phyloP scores from a whole-genome alignment of 2,329 filamentous ascomycete species.

The Stemphylium lycopersici region DNA sequence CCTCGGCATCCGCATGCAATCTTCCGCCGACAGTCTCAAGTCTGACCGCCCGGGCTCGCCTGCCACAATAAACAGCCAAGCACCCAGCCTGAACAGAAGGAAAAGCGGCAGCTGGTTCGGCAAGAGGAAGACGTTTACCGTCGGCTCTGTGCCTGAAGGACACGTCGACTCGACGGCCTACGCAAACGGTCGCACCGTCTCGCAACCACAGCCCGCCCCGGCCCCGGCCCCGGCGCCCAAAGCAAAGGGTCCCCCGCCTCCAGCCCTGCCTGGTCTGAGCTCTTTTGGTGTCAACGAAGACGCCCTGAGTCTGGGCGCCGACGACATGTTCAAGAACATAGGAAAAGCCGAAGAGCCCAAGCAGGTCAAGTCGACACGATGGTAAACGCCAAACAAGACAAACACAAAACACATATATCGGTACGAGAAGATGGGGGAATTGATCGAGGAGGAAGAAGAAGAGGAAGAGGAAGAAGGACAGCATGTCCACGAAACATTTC shows the following conservation, averaged over 20 bases:
- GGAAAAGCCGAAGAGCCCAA: constrained; percentile 7
- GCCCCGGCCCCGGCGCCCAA: constrained; percentile 11
- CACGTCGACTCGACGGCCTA: constrained; percentile 31
- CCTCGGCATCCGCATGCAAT: constrained; percentile 46
- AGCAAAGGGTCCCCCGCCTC: constrained; percentile 48
- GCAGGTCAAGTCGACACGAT: constrained; percentile 27
- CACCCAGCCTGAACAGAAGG: constrained; percentile 40
- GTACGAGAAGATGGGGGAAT: neutral
- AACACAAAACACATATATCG: neutral
- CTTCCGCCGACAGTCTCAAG: constrained; percentile 45
- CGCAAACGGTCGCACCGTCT: constrained; percentile 29
- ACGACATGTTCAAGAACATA: constrained; percentile 52
- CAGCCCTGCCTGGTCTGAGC: constrained; percentile 48
- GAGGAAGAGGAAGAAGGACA: constrained; percentile 4
- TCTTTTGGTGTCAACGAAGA: constrained; percentile 46
- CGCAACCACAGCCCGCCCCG: constrained; percentile 19
- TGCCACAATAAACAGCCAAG: constrained; percentile 41
- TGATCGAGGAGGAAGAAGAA: neutral
- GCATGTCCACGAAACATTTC: constrained; percentile 35
- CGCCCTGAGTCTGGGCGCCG: constrained; percentile 40
- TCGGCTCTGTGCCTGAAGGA: constrained; percentile 43
- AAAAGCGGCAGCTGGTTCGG: constrained; percentile 51
- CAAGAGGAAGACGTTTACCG: constrained; percentile 45
- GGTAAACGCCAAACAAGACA: constrained; percentile 6
- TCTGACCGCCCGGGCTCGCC: constrained; percentile 47